Evolutionary conservation across 768 basidiomycete genomes (phyloP), one percentile per base, ranked within the genome.

Genomic region (Rhodotorula babjevae): DNA sequence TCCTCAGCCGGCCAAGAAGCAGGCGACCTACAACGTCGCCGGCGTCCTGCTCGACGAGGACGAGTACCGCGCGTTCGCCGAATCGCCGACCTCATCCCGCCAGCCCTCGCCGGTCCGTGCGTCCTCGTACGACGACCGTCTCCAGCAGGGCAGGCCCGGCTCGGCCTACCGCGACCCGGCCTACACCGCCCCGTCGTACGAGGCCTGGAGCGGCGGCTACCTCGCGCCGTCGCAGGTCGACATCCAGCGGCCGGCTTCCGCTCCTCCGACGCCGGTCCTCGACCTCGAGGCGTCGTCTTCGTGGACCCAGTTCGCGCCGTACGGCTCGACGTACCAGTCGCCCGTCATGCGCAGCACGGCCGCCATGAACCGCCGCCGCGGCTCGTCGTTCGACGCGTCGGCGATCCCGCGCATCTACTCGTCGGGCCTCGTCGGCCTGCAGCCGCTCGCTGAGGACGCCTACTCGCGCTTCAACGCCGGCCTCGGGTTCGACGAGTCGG

Each of bases 41-140:
- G 69, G 69, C 42, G 66, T 74, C 19, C 42, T 70, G n/a, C 60
- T 67, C n/a, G 61, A 19, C 53, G 69, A 70, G 8, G 65, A 63
- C 16, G 67, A 69, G 3, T 69, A 65, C 33, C 64, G 19, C 11
- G 55, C 42, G 21, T 63, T 53, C 65, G 50, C 49, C 21, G 33
- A 47, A 9, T 49, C 61, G 42, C 47, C 50, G 44, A 10, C 44
- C 9, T 1, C 16, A 23, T 14, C 14, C 23, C 64, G 42, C 46
- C 44, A 9, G 2, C 50, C 25, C 0, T 27, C 29, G 31, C n/a
- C 36, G 6, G 10, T 10, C 3, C 31, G 18, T 1, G 29, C 12
- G 40, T 33, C 49, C 19, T 49, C 47, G 10, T 58, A 60, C 36
- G 9, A 36, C 36, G 36, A 36, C 36, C 36, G 36, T 9, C 36